Conservation (phyloP, 176 grass and related monocot species). For the Elaeis guineensis region DNA sequence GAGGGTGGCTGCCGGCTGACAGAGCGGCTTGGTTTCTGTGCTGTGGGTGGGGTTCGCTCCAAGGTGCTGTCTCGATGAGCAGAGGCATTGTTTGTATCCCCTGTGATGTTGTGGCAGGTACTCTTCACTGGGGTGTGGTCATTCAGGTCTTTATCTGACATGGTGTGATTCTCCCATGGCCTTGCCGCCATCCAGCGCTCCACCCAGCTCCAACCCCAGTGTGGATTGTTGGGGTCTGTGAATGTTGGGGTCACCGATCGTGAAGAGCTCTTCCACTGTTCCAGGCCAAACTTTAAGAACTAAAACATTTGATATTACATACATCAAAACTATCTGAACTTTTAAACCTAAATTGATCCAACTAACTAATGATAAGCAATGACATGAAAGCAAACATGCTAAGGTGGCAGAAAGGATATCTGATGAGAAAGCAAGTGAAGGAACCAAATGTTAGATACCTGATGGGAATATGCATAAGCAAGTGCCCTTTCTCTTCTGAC, state of each 20-base stretch:
- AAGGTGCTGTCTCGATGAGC: conserved; percentile 17
- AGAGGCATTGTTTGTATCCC: conserved; percentile 6
- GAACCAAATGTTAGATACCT: conserved; percentile 31
- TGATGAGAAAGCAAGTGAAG: conserved; percentile 8
- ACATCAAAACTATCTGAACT: no score
- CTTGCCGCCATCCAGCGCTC: conserved; percentile 82
- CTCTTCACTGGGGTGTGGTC: conserved; percentile 22
- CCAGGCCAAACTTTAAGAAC: background rate
- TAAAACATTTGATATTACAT: no score
- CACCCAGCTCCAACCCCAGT: conserved; percentile 99
- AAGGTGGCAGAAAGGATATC: no score
- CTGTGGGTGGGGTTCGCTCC: conserved; percentile 36
- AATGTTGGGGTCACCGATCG: conserved; percentile 43
- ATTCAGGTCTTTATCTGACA: conserved; percentile 48
- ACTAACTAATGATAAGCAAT: no score
- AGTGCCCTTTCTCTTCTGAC: conserved; percentile 78
- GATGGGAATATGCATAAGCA: conserved; percentile 98
- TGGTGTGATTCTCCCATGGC: conserved; percentile 47
- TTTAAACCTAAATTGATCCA: no score
- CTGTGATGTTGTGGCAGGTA: background rate
- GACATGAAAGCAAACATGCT: no score
- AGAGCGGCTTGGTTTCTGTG: conserved; percentile 48
- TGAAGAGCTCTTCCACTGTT: conserved; percentile 73
- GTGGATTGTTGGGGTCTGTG: conserved; percentile 69
- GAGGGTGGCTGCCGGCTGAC: conserved; percentile 52